Base-by-base conservation (phyloP, 2,329 filamentous ascomycete genomes). In the Myriosclerotinia duriaeana region DNA sequence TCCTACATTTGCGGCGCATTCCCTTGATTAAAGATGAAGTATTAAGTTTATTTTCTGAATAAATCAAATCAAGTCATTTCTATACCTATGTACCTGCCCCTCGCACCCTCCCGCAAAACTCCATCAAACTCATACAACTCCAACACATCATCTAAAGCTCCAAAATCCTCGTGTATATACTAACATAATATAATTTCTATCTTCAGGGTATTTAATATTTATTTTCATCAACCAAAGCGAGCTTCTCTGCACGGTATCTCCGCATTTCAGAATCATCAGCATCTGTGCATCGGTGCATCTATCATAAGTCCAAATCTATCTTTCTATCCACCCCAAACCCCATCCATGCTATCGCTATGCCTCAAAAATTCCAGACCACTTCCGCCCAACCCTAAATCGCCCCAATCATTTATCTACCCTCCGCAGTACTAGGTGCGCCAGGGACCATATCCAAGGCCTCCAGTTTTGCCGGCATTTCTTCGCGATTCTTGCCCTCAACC, bases 401-500 rank as follows among this genome's bases (percentile, higher is more conserved):
- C 22, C 12, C 36, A 50, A 14, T 50, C n/a, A n/a, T 50, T 9
- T 22, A 60, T 50, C 44, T 60, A 6, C 44, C 44, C 20, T 60
- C 58, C 9, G 44, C 58, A 1, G 58, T 60, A 26, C 44, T 60
- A 26, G 58, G 44, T 7, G 30, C 58, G 1, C 58, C 58, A 60
- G 58, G 58, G 38, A 60, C 44, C 44, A 60, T 60, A 26, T 60
- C 58, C n/a, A 58, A 58, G 9, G 5, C 62, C 62, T 58, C 53
- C 15, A 64, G 26, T 7, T 70, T 71, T 2, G 70, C 67, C 38
- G 74, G 44, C 44, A 50, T 50, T 38, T 50, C 30, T n/a, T 60
- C 20, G 11, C 30, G n/a, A 22, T 17, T 69, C 36, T 69, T 72
- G 14, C 74, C 75, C 40, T 76, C 75, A 2, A 75, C 68, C 8